Evolutionary conservation across 2,329 filamentous ascomycete species (phyloP), one percentile per base, ranked within the genome.

Genomic region (Xylariaceae sp.): DNA sequence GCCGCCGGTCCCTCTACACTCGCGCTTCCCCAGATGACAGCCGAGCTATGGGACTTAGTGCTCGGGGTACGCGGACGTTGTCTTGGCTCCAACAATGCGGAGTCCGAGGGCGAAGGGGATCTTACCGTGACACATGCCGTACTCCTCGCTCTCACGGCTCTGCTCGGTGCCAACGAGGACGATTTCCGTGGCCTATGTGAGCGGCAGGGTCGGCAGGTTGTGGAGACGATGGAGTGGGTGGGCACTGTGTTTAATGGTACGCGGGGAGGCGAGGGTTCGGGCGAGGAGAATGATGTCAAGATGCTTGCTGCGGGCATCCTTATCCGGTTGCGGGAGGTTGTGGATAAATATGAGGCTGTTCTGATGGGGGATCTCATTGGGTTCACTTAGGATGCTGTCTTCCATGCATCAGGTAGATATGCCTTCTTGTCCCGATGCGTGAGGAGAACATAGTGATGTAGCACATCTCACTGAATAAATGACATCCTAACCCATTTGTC

Each of bases 211-310:
- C 84, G 85, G 58, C 86, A 93, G 72, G 77, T 97, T 18, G 80
- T 96, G 55, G 93, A 97, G 79, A 89, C 90, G 61, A 84, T 90
- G 67, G 89, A 91, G 69, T 99, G 94, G 94, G 88, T 90, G 1
- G 82, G 85, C 49, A 79, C 80, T 57, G 82, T 97, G 1, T 95
- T 97, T 73, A 84, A 88, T 61, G 78, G 78, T 39, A 77, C 76
- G 6, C 75, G 78, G 35, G 81, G 81, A 0, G 70, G 69, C n/a
- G 69, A 69, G 39, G 77, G 77, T 0, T 79, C 79, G 44, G 78
- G 80, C 50, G 88, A 96, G 71, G 90, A 94, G 71, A 89, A 89
- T 60, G 86, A 88, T 62, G 84, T 93, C 37, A 88, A 91, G 76
- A 89, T 86, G 76, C 70, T 94, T 68, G 88, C 89, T 3, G 90